phyloP scores from a whole-genome alignment of 2,329 filamentous ascomycete genomes.

The Aspergillus alliaceus region DNA sequence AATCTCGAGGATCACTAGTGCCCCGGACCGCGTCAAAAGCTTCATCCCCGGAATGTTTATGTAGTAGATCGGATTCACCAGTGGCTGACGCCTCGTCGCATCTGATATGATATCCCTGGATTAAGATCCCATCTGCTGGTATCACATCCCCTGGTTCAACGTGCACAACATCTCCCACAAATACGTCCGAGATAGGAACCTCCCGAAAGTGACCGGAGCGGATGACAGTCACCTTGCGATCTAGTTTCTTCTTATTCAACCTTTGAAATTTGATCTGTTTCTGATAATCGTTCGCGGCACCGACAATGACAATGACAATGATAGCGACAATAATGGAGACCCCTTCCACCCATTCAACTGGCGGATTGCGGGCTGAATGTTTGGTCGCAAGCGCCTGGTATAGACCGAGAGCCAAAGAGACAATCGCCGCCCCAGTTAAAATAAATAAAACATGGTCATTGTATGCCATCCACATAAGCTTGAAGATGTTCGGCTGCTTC shows the following conservation, averaged over 20 bases:
- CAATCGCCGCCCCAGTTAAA: slow-evolving; percentile 65
- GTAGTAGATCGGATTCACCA: slow-evolving; percentile 17
- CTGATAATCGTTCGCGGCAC: slow-evolving; percentile 70
- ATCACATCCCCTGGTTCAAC: slow-evolving; percentile 59
- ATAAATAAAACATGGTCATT: slow-evolving; percentile 75
- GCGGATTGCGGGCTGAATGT: slow-evolving; percentile 21
- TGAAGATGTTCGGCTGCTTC: slow-evolving; percentile 65
- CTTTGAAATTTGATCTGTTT: slow-evolving; percentile 68
- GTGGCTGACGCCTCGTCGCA: slow-evolving; percentile 23
- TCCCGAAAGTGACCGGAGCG: slow-evolving; percentile 65
- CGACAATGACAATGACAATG: slow-evolving; percentile 68
- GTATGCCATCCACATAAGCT: slow-evolving; percentile 72
- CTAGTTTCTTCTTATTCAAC: slow-evolving; percentile 67
- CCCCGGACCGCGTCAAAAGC: slow-evolving; percentile 39
- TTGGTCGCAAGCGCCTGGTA: slow-evolving; percentile 47
- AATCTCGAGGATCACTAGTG: not conserved
- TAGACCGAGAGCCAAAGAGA: slow-evolving; percentile 70
- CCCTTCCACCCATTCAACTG: slow-evolving; percentile 71
- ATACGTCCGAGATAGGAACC: slow-evolving; percentile 51
- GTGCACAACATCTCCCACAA: slow-evolving; percentile 29
- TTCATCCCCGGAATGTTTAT: slow-evolving; percentile 9
- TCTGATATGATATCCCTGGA: slow-evolving; percentile 52
- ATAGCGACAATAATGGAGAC: slow-evolving; percentile 71
- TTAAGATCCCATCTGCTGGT: slow-evolving; percentile 66
- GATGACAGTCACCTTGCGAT: slow-evolving; percentile 63